A percentile compares a stretch with the other conserved stretches of the same genome.
These are phyloP conservation scores for Lichtheimia corymbifera DNA, from an alignment of 371 early-diverging fungal genomes.

Conservation along the genomic window DNA sequence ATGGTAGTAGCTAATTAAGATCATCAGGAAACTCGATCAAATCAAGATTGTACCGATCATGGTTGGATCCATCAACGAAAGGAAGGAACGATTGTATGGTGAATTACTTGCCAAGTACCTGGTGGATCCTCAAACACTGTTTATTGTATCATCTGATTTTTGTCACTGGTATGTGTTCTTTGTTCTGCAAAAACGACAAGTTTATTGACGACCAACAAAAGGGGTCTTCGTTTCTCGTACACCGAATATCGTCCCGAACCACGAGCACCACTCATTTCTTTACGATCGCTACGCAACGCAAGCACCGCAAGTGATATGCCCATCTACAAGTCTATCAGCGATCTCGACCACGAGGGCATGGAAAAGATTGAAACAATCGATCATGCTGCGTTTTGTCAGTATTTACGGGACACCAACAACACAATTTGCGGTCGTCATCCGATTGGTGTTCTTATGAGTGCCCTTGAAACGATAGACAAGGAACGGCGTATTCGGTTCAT, in stretches of 20 bases:
- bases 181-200: background rate
- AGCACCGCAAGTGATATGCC: background rate
- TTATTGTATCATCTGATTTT: slow-evolving; percentile 93
- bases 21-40: slow-evolving; percentile 41
- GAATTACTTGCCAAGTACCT: slow-evolving; percentile 72
- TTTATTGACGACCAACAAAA: slow-evolving; percentile 10
- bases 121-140: slow-evolving; percentile 65
- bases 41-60: slow-evolving; percentile 84
- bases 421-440: slow-evolving; percentile 96
- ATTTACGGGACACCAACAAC: slow-evolving; percentile 76
- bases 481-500: slow-evolving; percentile 52
- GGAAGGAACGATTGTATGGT: slow-evolving; percentile 67
- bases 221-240: slow-evolving; percentile 72
- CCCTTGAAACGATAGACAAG: slow-evolving; percentile 37
- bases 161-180: slow-evolving; percentile 81
- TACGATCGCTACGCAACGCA: background rate
- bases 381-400: slow-evolving; percentile 62
- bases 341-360: slow-evolving; percentile 85
- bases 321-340: slow-evolving; percentile 64
- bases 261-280: no score
- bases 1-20: background rate
- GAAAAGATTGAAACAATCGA: slow-evolving; percentile 62
- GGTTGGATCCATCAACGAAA: slow-evolving; percentile 70
- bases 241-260: slow-evolving; percentile 50
- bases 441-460: slow-evolving; percentile 78